A percentile compares a stretch with the other conserved stretches of the same genome.
Evolutionary conservation across 2,329 filamentous ascomycete species (phyloP).

Genomic region (Cylindrodendrum hubeiense): DNA sequence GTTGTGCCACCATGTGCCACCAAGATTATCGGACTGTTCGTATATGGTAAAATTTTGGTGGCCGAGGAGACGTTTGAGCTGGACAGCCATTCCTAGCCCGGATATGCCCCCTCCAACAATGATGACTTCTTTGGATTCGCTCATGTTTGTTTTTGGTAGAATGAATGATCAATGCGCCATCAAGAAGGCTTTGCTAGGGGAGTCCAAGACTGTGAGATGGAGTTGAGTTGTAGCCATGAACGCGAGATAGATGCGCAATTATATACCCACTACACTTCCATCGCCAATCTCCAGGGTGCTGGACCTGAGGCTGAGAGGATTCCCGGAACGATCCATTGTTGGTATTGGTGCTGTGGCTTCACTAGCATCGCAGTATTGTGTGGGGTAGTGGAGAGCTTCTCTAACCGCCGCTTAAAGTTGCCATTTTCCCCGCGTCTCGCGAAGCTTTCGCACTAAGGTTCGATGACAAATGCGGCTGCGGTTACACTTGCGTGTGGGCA

Average conservation of each 20-base stretch:
- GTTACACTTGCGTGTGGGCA: background rate
- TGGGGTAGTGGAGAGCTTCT: background rate
- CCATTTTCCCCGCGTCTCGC: background rate
- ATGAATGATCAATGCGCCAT: background rate
- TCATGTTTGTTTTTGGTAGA: background rate
- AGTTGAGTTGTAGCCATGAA: background rate
- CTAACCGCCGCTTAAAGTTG: conserved; percentile 4
- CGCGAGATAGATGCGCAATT: background rate
- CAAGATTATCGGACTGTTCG: conserved; percentile 33
- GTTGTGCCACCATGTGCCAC: conserved; percentile 34
- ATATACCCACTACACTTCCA: conserved; percentile 1
- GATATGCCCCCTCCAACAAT: conserved; percentile 32
- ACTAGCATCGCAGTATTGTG: background rate
- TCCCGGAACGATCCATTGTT: too few species aligned
- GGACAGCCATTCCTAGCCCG: conserved; percentile 33
- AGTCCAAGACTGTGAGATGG: background rate
- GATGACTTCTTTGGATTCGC: conserved; percentile 10
- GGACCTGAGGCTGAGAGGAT: too few species aligned
- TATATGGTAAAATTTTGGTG: conserved; percentile 30
- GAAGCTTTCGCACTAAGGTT: background rate
- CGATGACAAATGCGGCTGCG: background rate
- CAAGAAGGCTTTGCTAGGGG: too few species aligned
- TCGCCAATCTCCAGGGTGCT: too few species aligned
- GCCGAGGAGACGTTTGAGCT: conserved; percentile 28
- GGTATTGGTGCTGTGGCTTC: background rate